Base-by-base conservation (phyloP, 352 stramenopile species). In the Pythium volutum region DNA sequence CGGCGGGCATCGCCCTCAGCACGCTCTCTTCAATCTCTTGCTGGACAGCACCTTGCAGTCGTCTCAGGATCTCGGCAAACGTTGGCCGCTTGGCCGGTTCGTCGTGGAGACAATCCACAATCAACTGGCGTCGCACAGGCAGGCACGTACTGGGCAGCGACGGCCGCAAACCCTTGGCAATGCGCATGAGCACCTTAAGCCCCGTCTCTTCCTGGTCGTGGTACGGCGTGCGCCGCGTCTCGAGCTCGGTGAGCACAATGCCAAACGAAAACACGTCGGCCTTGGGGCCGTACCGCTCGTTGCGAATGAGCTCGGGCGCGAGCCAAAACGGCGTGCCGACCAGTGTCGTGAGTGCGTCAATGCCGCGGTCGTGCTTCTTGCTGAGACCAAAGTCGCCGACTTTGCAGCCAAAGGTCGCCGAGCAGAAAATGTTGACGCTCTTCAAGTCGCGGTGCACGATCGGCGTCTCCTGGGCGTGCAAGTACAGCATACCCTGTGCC, bases 251-350 rank as follows among this genome's bases (percentile, higher is more conserved):
- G 18, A 96, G 71, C 52, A 96, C 85, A 41, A 96, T 96, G 20
- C 84, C 87, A 38, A 96, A 96, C 36, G 87, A 96, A 62, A 91
- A 96, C n/a, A 96, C 77, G 43, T 96, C 87, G 22, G 87, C 87
- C 9, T 77, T 75, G 1, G 82, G 76, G 1, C 83, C 85, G 60
- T 96, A 96, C 2, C 76, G 75, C 54, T 96, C 87, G 46, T 87
- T 93, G 20, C 87, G 83, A 51, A 96, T 96, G 50, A 96, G 90
- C 69, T 96, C 87, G 2, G 87, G 87, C 11, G 87, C 87, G 31
- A 96, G 76, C 87, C 87, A 96, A 50, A 94, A 96, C 14, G 84
- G 84, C 7, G 87, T 96, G 1, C 87, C 87, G 8, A 96, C 87
- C 1, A 94, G 69, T 15, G 87, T 96, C 12, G 81, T 94, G 41